Percentiles rank a stretch among this genome's conserved stretches.
phyloP scores from a whole-genome alignment of 331 rosid genomes.

The Acacia pycnantha region DNA sequence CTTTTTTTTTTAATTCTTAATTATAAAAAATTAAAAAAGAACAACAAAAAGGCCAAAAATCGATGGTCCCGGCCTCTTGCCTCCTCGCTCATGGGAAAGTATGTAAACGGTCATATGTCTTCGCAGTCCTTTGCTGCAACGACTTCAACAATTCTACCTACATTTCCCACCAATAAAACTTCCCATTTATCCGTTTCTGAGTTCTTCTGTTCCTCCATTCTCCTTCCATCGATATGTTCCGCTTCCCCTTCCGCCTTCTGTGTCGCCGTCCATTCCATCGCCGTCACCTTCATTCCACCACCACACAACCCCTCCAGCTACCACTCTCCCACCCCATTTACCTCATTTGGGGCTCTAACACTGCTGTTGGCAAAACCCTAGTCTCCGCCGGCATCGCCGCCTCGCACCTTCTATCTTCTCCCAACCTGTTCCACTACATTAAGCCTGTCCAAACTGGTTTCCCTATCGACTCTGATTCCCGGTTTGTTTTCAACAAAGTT shows the following conservation, averaged over 20 bases:
- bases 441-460: constrained; percentile 93
- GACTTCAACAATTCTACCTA: neutral
- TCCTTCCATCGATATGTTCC: constrained; percentile 31
- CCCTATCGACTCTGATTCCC: constrained; percentile 89
- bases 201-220: neutral
- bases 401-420: constrained; percentile 49
- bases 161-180: neutral
- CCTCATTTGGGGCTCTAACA: constrained; percentile 84
- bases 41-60: no score
- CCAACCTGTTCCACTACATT: constrained; percentile 60
- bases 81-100: neutral
- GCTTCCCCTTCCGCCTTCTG: constrained; percentile 31
- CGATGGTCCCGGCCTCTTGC: neutral
- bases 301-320: constrained; percentile 35
- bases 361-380: constrained; percentile 91
- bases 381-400: constrained; percentile 89
- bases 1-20: no score
- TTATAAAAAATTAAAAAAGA: no score
- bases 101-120: neutral
- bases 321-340: constrained; percentile 82
- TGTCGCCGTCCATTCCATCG: constrained; percentile 26
- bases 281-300: constrained; percentile 32
- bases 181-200: neutral
- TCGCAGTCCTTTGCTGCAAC: neutral
- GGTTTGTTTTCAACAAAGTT: constrained; percentile 60